Evolutionary conservation across 75 land plant genomes (phyloP), one percentile per base, ranked within the genome.

Genomic region (Selaginella tamariscina): DNA sequence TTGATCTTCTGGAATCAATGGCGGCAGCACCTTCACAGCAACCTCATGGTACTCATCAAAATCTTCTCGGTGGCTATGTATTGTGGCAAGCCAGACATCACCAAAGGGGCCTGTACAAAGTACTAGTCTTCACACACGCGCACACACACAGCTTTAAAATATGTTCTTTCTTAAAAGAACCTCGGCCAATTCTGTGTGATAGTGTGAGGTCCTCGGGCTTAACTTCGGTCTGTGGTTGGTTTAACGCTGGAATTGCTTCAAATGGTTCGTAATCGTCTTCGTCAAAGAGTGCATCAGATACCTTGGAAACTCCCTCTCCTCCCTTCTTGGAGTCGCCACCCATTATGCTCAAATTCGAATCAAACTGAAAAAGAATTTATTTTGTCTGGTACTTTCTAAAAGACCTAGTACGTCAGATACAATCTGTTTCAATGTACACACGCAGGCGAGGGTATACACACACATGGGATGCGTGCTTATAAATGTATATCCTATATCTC

Each of bases 11-110:
- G 78, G 77, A 15, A 85, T 57, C n/a, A n/a, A n/a, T 0, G 75
- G 75, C 67, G 81, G 73, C 29, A 95, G 78, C 87, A 88, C 82
- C 68, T 95, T 95, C 68, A 87, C 81, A 31, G 87, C 97, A 23
- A 95, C 92, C 79, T 91, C 97, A 80, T 82, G 92, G 65, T 67
- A 80, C 54, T 84, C 83, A 56, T 88, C 92, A 81, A 74, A 87
- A 56, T 90, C 96, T 49, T 77, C 81, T 32, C 77, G 71, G 1
- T 78, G 75, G 18, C 32, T 77, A 77, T 91, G 92, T 63, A 80
- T 86, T 15, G 97, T 91, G 13, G 99, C 97, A 30, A 95, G 73
- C 99, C 97, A 90, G 29, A 88, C 85, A 79, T 95, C 99, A 66
- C 99, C 99, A 72, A 91, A 88, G 31, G 82, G 81, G n/a, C n/a